Base-by-base conservation (phyloP, 257 asterid species). In the Solanum paucissectum region DNA sequence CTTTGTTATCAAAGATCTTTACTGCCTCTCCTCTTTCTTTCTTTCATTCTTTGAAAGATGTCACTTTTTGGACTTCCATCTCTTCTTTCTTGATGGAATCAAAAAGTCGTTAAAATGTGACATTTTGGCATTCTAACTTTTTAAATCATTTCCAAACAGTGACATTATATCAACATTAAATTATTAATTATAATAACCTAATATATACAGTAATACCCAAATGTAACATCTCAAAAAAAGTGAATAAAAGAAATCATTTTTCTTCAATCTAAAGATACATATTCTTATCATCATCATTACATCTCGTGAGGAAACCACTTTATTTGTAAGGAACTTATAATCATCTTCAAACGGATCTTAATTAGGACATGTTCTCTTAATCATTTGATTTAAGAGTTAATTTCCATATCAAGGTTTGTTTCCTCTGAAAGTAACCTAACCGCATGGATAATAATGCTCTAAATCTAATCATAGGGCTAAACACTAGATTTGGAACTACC, bases 221-320 rank as follows among this genome's bases (percentile, higher is more conserved):
- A 74, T 79, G 83, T 75, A 77, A 60, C 88, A 82, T 91, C 83
- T 68, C 14, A 40, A 90, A 90, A 92, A 90, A 92, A 91, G 32
- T 64, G 40, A 89, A 88, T 16, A 64, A 68, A 32, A 40, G 82
- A 90, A 87, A 93, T 93, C 94, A 93, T 92, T 90, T 92, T 91
- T 90, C 94, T 94, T 94, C 91, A 89, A 87, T 86, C 46, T 91
- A 91, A 94, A 92, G 95, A 89, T 87, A 91, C 93, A 64, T 68
- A 38, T 68, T 60, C 79, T 85, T 27, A 85, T 85, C 68, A 79
- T 79, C 92, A 91, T 91, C 92, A 90, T 93, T 86, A 64, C 87
- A 85, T 66, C 85, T 88, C 66, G 89, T 83, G 89, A 90, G 18
- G 83, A 55, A 85, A 38, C 73, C 73, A 58, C 40, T 32, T 82